Base-by-base conservation (phyloP, 2,329 filamentous ascomycete genomes). In the Calcarisporium arbuscula region DNA sequence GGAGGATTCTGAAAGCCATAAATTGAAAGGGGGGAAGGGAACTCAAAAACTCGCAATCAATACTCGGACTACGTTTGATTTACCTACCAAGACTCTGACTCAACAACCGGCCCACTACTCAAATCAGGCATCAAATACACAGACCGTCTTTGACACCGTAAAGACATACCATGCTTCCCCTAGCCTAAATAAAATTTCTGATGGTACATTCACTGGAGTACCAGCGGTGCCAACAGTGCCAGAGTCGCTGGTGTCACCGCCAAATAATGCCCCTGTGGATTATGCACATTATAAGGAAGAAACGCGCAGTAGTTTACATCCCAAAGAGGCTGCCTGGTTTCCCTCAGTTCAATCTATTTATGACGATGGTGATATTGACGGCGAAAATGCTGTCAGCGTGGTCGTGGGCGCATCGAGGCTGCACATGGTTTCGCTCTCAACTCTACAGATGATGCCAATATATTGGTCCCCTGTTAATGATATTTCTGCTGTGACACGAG, bases 391-490 rank as follows among this genome's bases (percentile, higher is more conserved):
- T 39, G 52, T 59, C 5, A 79, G 83, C 38, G 80, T 96, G 3
- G 79, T 88, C 4, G 90, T 96, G 2, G 92, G 92, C 0, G 70
- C 92, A 6, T 94, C 89, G n/a, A 76, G 88, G 45, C 67, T 98
- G 38, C 90, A 98, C 54, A 75, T 89, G 50, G 90, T 96, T 2
- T 80, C 85, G 38, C 69, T 96, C 47, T 88, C 90, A 16, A 74
- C 74, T 34, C 63, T 94, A 21, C 72, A 85, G 51, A 94, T 98
- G 88, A 86, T 89, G 57, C 92, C 92, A 0, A 95, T 96, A 40
- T 98, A 98, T 56, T 98, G 92, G 92, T 89, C 83, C 14, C 90
- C 92, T 7, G 74, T 96, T 20, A 88, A 94, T 49, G 92, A 96
- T 51, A 75, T 94, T 20, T 82, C 86, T 6, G 70, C 80, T 22